A percentile compares a stretch with the other conserved stretches of the same genome.
These are phyloP conservation scores for Mortierella sp. DNA, from an alignment of 371 early-diverging fungal genomes.

Conservation along the genomic window DNA sequence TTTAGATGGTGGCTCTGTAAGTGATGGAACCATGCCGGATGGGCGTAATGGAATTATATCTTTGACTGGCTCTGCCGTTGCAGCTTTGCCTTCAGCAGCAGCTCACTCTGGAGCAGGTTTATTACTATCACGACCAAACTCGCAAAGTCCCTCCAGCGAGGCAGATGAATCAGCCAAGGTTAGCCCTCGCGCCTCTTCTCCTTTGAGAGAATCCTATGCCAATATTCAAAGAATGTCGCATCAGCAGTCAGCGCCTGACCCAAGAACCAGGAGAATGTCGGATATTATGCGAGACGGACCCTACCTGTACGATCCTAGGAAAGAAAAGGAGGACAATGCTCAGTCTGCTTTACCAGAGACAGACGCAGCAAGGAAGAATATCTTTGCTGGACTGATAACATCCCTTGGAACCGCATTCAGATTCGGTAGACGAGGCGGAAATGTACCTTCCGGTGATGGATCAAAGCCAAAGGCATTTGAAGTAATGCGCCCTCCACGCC, in stretches of 20 bases:
- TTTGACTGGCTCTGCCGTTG: conserved; percentile 1
- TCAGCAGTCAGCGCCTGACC: conserved; percentile 31
- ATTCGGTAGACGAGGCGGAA: conserved; percentile 15
- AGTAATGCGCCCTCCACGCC: conserved; percentile 45
- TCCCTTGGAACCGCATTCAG: conserved; percentile 22
- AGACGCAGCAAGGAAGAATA: background rate
- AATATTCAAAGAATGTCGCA: conserved; percentile 46
- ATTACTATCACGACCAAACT: background rate
- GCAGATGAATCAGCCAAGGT: background rate
- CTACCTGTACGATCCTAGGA: conserved; percentile 27
- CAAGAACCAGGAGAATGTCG: conserved; percentile 46
- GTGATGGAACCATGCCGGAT: conserved; percentile 10
- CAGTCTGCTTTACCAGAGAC: background rate
- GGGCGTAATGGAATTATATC: conserved; percentile 12
- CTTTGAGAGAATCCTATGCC: conserved; percentile 32
- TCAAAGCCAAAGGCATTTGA: conserved; percentile 53
- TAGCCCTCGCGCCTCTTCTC: background rate
- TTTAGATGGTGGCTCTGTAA: conserved; percentile 12
- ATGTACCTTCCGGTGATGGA: conserved; percentile 15
- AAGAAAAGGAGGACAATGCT: conserved; percentile 9
- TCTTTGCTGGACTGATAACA: conserved; percentile 24
- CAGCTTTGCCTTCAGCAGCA: background rate
- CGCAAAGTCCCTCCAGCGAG: conserved; percentile 9
- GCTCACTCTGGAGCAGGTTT: background rate
- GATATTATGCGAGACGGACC: conserved; percentile 48